Evolutionary conservation across 2,329 filamentous ascomycete species (phyloP).

Genomic region (Orbilia javanica): DNA sequence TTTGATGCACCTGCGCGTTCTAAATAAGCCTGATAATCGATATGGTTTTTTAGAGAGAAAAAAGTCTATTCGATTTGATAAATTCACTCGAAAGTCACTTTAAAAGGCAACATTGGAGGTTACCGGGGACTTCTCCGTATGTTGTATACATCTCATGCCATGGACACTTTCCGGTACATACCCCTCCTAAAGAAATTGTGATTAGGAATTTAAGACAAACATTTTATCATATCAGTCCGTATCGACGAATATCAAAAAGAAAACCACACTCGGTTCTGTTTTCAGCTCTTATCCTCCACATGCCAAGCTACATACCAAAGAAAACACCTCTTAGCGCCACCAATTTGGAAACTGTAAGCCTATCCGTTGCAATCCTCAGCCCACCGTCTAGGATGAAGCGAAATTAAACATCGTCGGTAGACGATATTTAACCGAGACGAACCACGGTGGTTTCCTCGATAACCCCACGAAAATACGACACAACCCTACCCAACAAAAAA

Average conservation of each 20-base stretch:
- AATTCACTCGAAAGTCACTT: background rate
- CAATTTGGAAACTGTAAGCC: slow-evolving; percentile 37
- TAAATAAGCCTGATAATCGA: background rate
- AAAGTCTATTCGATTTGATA: background rate
- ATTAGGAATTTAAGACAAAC: slow-evolving; percentile 10
- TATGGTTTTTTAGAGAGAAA: background rate
- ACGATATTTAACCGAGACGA: slow-evolving; percentile 51
- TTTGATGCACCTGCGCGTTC: slow-evolving; percentile 2
- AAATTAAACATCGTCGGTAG: slow-evolving; percentile 53
- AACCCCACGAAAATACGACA: slow-evolving; percentile 22
- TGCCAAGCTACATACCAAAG: slow-evolving; percentile 20
- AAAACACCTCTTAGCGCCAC: slow-evolving; percentile 29
- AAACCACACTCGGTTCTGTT: background rate
- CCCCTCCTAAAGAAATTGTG: slow-evolving; percentile 1
- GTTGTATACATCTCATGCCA: background rate
- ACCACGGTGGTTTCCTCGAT: slow-evolving; percentile 23
- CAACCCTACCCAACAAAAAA: slow-evolving; percentile 21
- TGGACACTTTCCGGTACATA: background rate
- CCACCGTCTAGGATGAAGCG: slow-evolving; percentile 29
- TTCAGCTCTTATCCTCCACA: slow-evolving; percentile 30
- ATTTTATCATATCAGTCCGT: slow-evolving; percentile 11
- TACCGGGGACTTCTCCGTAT: slow-evolving; percentile 3
- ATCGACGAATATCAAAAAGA: slow-evolving; percentile 11
- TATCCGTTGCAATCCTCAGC: slow-evolving; percentile 2
- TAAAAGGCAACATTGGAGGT: slow-evolving; percentile 11